phyloP scores from a whole-genome alignment of 345 rosid species.

The Euphorbia lathyris region DNA sequence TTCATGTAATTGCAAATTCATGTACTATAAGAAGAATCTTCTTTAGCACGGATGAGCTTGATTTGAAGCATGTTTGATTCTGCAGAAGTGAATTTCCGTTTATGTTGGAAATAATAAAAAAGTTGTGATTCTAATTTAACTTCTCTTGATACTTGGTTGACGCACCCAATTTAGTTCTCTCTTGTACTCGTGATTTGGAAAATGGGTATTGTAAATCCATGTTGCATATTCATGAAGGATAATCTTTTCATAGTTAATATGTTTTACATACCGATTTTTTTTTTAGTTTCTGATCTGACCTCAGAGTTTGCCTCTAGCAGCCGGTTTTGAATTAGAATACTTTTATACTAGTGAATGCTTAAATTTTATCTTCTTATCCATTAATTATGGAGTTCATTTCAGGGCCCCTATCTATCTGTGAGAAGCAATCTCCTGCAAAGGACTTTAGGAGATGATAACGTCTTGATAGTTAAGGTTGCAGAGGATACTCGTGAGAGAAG shows the following conservation, averaged over 20 bases:
- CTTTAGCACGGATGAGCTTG: background rate
- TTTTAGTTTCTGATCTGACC: background rate
- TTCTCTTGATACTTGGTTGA: background rate
- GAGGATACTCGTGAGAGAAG: constrained; percentile 17
- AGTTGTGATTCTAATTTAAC: background rate
- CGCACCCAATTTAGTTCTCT: background rate
- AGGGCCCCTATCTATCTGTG: constrained; percentile 59
- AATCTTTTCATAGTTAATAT: background rate
- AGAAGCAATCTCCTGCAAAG: constrained; percentile 58
- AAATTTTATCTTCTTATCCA: background rate
- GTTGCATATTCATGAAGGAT: background rate
- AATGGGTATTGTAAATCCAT: background rate
- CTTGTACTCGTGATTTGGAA: background rate
- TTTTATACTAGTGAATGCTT: background rate
- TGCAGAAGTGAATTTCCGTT: background rate
- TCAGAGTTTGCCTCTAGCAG: background rate
- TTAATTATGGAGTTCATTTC: constrained; percentile 9
- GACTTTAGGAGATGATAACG: constrained; percentile 74
- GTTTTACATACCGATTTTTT: background rate
- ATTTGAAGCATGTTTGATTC: background rate
- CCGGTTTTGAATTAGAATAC: background rate
- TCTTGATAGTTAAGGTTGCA: constrained; percentile 61
- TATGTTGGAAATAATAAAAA: background rate
- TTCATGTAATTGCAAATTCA: background rate
- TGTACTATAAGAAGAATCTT: background rate